phyloP scores from a whole-genome alignment of 805 yeast genomes.

The Yarrowia sp. region DNA sequence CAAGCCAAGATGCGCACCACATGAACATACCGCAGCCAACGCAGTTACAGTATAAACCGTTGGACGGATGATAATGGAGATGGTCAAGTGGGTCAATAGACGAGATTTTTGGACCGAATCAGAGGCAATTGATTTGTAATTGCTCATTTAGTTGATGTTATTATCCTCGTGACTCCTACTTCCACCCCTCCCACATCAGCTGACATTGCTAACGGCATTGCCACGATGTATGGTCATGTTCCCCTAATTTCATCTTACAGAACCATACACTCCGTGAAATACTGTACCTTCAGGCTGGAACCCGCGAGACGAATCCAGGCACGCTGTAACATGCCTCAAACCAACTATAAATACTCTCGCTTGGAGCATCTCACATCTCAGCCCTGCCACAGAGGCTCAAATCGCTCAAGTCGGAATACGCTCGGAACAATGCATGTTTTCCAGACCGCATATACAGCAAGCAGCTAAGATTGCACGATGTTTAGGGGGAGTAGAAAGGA shows the following conservation, averaged over 20 bases:
- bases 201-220: not conserved
- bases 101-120: not conserved
- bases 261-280: not conserved
- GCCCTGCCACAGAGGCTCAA: not conserved
- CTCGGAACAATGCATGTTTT: constrained; percentile 13
- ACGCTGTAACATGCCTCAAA: not conserved
- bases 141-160: too few species aligned
- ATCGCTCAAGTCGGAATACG: constrained; percentile 21
- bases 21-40: constrained; percentile 10
- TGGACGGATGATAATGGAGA: too few species aligned
- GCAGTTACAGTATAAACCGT: not conserved
- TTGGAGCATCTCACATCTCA: too few species aligned
- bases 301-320: not conserved
- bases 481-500: not conserved
- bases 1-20: constrained; percentile 3
- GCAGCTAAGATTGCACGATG: not conserved
- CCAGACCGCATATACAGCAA: constrained; percentile 5
- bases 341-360: not conserved
- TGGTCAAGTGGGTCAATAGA: not conserved
- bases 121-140: not conserved
- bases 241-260: not conserved
- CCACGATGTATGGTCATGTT: not conserved
- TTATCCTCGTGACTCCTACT: too few species aligned
- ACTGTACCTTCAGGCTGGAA: not conserved
- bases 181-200: too few species aligned